Percentiles rank a stretch among this genome's conserved stretches.
Conservation (phyloP, 2,329 filamentous ascomycete genomes). For the Penicillium sp. region DNA sequence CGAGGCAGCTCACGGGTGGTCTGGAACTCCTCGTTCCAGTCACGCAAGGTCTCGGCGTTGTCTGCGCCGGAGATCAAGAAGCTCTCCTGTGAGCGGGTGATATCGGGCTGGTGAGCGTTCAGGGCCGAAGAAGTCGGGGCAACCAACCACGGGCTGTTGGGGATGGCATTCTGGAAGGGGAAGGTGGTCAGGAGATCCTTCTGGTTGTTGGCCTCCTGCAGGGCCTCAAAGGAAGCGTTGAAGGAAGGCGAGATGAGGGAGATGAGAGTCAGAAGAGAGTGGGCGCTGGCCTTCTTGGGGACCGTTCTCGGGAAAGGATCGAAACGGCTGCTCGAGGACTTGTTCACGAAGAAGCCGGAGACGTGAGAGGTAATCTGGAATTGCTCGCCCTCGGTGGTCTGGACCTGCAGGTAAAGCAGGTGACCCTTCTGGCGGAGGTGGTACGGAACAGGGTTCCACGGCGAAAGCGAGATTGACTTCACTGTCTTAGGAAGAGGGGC, state of each 20-base stretch:
- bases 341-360: constrained; percentile 96
- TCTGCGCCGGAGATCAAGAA: constrained; percentile 88
- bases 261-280: constrained; percentile 83
- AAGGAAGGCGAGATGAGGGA: constrained; percentile 82
- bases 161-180: constrained; percentile 92
- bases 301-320: constrained; percentile 79
- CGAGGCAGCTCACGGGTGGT: constrained; percentile 92
- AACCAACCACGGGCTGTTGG: constrained; percentile 88
- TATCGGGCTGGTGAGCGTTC: constrained; percentile 74
- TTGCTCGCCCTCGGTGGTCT: constrained; percentile 92
- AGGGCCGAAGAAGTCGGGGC: constrained; percentile 63
- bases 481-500: constrained; percentile 81
- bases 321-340: constrained; percentile 91
- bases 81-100: constrained; percentile 87
- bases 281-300: constrained; percentile 75
- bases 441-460: constrained; percentile 96
- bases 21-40: constrained; percentile 99
- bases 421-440: constrained; percentile 89
- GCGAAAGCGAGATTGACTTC: constrained; percentile 82
- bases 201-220: constrained; percentile 81
- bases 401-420: constrained; percentile 83
- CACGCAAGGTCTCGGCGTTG: constrained; percentile 88
- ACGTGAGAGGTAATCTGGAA: constrained; percentile 91
- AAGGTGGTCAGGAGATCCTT: constrained; percentile 90
- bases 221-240: constrained; percentile 67